Evolutionary conservation across 345 rosid species (phyloP), one percentile per base, ranked within the genome.

Genomic region (Lepidium sativum): DNA sequence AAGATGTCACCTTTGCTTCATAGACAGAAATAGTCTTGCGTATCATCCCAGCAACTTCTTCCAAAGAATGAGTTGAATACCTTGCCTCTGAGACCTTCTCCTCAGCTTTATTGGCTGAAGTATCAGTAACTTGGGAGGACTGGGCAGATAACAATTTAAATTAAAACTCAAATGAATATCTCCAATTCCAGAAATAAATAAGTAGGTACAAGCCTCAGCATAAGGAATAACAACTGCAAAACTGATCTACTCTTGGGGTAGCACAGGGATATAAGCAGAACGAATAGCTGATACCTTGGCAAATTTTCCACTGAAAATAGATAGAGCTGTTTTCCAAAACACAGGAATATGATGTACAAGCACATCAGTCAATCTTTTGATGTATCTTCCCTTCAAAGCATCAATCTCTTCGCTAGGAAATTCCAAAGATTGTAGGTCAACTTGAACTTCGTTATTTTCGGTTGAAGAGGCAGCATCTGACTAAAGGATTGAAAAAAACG

Each of bases 31-130:
- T 79, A 34, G 96, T 90, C 74, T 78, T 70, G 43, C 85, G 81
- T 72, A 94, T 81, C 96, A 94, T 86, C 40, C 75, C 88, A 61
- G 92, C 86, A 78, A 94, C 97, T 86, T 94, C 99, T 76, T 88
- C 99, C 41, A 94, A 82, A 59, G 96, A 88, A 88, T 94, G 99
- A 74, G 73, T 64, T 7, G 95, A 88, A 80, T 84, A 87, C 80
- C 83, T 89, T 63, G 86, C 88, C 73, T 86, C 96, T 65, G 84
- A 86, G 57, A 75, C 71, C 66, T 84, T 94, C 69, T 90, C 99
- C 75, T 90, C 96, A 0, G 78, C 75, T 75, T 85, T 90, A 78
- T 73, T 79, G 67, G 82, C 87, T 31, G 84, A 81, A 52, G 80
- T 53, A 63, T 81, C 74, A 70, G 84, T 77, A 77, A 81, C 97